phyloP scores from a whole-genome alignment of 169 alveolate species.

The Fabrea salina region DNA sequence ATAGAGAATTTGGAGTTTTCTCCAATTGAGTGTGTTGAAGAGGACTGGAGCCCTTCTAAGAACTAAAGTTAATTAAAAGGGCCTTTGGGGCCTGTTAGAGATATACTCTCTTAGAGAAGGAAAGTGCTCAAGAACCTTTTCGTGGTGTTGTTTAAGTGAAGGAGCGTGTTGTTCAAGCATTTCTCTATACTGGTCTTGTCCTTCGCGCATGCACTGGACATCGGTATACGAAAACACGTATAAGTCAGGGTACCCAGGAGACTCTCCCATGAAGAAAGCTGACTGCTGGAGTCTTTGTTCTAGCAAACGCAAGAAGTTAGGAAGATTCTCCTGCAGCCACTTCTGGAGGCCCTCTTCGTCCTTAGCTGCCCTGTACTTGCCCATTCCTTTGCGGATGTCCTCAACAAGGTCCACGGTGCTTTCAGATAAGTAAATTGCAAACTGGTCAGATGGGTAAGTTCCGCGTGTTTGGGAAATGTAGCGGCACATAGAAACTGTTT shows the following conservation, averaged over 20 bases:
- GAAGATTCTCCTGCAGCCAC: neutral
- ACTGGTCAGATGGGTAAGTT: slow-evolving; percentile 33
- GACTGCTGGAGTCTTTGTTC: neutral
- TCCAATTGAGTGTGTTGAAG: too few species aligned
- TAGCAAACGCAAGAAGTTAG: neutral
- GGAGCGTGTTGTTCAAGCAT: too few species aligned
- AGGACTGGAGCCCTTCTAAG: too few species aligned
- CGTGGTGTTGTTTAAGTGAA: too few species aligned
- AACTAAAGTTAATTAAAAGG: neutral
- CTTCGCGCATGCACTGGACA: too few species aligned
- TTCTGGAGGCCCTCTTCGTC: neutral
- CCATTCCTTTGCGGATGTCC: neutral
- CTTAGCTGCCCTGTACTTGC: neutral
- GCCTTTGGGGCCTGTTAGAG: neutral
- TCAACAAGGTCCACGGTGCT: neutral
- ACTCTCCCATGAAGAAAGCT: too few species aligned
- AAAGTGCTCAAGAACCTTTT: too few species aligned
- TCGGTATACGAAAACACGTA: too few species aligned
- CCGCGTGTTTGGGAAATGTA: slow-evolving; percentile 28
- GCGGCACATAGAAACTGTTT: slow-evolving; percentile 34
- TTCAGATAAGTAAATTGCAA: slow-evolving; percentile 9
- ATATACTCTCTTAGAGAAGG: neutral
- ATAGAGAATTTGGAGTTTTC: too few species aligned
- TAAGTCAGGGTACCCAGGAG: too few species aligned
- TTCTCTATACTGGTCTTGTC: too few species aligned